These are phyloP conservation scores for Pichia membranifaciens DNA, from an alignment of 805 yeast genomes.

Conservation along the genomic window DNA sequence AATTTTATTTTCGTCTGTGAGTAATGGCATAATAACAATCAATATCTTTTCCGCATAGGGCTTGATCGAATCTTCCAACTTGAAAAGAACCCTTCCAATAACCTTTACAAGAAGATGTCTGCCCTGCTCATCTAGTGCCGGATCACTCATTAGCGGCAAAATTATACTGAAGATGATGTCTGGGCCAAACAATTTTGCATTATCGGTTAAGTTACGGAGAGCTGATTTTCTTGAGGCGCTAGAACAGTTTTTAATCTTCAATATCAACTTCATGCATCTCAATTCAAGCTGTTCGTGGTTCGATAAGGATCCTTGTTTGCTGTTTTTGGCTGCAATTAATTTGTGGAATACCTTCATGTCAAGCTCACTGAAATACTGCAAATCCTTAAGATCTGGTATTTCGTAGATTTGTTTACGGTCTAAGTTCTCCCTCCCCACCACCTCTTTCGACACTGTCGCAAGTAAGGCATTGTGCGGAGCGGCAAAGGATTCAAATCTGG, in stretches of 20 bases:
- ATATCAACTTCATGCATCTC: constrained; percentile 54
- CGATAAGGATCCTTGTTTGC: constrained; percentile 31
- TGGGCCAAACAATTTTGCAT: constrained; percentile 64
- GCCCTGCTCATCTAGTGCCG: constrained; percentile 70
- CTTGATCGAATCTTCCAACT: constrained; percentile 55
- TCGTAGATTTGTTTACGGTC: constrained; percentile 42
- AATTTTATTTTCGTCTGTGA: constrained; percentile 73
- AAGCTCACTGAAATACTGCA: constrained; percentile 63
- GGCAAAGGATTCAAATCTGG: constrained; percentile 10
- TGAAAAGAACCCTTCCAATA: constrained; percentile 60
- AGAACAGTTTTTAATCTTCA: constrained; percentile 74
- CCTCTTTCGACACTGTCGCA: constrained; percentile 28
- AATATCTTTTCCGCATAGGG: constrained; percentile 73
- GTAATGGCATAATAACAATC: constrained; percentile 68
- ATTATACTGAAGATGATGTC: constrained; percentile 59
- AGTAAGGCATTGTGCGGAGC: neutral
- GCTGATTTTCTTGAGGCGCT: constrained; percentile 64
- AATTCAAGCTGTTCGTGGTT: constrained; percentile 53
- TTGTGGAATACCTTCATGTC: constrained; percentile 70
- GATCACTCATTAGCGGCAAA: constrained; percentile 73
- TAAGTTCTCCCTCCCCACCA: constrained; percentile 24
- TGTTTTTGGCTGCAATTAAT: constrained; percentile 33
- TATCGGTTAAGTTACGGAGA: constrained; percentile 57
- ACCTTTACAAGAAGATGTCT: constrained; percentile 76
- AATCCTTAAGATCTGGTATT: constrained; percentile 58